These are phyloP conservation scores for Apophysomyces sp. DNA, from an alignment of 371 early-diverging fungal genomes.

Conservation along the genomic window DNA sequence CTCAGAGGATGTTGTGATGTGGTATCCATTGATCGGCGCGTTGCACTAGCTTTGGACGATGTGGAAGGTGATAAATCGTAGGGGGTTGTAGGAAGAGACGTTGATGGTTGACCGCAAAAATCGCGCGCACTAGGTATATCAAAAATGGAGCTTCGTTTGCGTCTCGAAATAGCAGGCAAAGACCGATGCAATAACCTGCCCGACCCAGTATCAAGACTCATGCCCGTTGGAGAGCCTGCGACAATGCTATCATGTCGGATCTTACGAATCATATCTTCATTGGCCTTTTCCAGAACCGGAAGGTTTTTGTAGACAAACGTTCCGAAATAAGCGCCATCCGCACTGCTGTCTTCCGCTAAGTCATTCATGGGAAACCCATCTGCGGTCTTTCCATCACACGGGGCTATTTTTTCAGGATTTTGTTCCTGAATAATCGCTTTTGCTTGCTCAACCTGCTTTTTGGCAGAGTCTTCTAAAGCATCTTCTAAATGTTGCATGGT, in stretches of 20 bases:
- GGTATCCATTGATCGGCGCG: slow-evolving; percentile 2
- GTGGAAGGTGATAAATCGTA: slow-evolving; percentile 2
- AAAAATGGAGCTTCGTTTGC: slow-evolving; percentile 8
- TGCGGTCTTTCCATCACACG: slow-evolving; percentile 1
- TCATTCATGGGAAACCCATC: background rate
- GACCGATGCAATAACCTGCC: slow-evolving; percentile 5
- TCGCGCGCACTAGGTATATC: slow-evolving; percentile 1
- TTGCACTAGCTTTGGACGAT: background rate
- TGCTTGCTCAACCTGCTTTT: slow-evolving; percentile 38
- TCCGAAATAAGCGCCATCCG: slow-evolving; percentile 78
- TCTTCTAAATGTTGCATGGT: slow-evolving; percentile 48
- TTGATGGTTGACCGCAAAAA: background rate
- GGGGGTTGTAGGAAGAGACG: slow-evolving; percentile 1
- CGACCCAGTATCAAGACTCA: slow-evolving; percentile 3
- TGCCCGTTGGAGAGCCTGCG: slow-evolving; percentile 10
- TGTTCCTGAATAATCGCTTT: slow-evolving; percentile 45
- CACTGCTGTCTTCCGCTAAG: background rate
- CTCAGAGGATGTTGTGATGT: background rate
- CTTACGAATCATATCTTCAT: slow-evolving; percentile 76
- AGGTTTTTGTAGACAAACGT: slow-evolving; percentile 92
- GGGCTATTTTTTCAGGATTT: slow-evolving; percentile 30
- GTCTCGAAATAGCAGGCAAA: slow-evolving; percentile 10
- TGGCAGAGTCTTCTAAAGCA: slow-evolving; percentile 24
- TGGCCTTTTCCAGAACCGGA: slow-evolving; percentile 85
- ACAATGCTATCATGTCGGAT: slow-evolving; percentile 53